A percentile compares a stretch with the other conserved stretches of the same genome.
phyloP scores from a whole-genome alignment of 352 stramenopile species.

The Pythium biforme region DNA sequence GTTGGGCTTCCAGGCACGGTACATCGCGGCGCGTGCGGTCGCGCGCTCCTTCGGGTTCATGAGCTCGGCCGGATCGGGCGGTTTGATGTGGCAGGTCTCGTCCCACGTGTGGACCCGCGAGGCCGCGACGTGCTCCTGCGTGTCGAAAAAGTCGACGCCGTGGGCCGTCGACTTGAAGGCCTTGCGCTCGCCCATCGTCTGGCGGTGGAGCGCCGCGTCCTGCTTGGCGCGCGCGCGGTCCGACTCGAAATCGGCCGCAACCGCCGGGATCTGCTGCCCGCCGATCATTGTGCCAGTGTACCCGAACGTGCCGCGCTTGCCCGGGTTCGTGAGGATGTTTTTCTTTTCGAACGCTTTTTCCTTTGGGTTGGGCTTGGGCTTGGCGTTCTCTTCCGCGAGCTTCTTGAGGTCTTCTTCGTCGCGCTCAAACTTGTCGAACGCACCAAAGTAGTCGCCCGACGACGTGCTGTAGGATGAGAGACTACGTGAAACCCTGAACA shows the following conservation, averaged over 20 bases:
- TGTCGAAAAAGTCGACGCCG: conserved; percentile 71
- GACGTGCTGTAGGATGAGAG: conserved; percentile 35
- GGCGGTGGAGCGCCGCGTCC: conserved; percentile 42
- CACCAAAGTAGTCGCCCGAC: conserved; percentile 68
- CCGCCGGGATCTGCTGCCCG: conserved; percentile 34
- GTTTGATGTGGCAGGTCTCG: conserved; percentile 60
- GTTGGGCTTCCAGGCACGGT: conserved; percentile 69
- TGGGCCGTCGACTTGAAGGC: conserved; percentile 69
- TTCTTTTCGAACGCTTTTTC: conserved; percentile 66
- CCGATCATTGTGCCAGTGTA: conserved; percentile 72
- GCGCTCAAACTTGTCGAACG: conserved; percentile 62
- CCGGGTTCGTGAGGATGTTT: conserved; percentile 62
- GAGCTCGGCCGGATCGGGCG: conserved; percentile 48
- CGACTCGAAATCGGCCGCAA: conserved; percentile 67
- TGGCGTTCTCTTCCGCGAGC: conserved; percentile 40
- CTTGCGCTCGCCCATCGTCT: conserved; percentile 64
- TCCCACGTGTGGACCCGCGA: conserved; percentile 64
- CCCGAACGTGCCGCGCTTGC: conserved; percentile 70
- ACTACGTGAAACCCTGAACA: not conserved
- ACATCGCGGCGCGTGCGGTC: conserved; percentile 44
- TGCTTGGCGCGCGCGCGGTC: conserved; percentile 34
- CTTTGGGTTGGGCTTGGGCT: conserved; percentile 47
- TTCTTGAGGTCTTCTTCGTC: conserved; percentile 65
- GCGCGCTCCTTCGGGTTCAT: conserved; percentile 79
- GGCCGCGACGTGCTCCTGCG: conserved; percentile 67